These are phyloP conservation scores for Tagetes erecta DNA, from an alignment of 129 eudicot species.

Conservation along the genomic window DNA sequence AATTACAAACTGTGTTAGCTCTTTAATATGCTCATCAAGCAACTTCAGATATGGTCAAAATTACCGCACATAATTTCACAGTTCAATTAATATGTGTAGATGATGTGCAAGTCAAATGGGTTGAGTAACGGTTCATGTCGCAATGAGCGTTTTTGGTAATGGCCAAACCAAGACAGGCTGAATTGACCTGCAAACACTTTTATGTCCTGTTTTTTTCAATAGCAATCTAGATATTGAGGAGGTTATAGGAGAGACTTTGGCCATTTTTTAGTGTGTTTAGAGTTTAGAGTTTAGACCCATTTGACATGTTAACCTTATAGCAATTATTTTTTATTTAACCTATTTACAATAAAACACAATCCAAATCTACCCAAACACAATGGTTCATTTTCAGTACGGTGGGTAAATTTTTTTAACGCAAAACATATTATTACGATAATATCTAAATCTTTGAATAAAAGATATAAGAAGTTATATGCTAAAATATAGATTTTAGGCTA, in stretches of 20 bases:
- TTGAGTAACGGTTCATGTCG: background rate
- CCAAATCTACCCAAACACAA: background rate
- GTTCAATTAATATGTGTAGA: background rate
- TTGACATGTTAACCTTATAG: background rate
- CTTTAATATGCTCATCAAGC: slow-evolving; percentile 2
- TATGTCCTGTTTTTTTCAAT: background rate
- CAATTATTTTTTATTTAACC: background rate
- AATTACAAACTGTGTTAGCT: slow-evolving; percentile 9
- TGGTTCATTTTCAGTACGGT: background rate
- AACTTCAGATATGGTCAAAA: slow-evolving; percentile 8
- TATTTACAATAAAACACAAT: background rate
- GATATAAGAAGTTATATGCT: background rate
- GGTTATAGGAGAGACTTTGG: background rate
- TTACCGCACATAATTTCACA: background rate
- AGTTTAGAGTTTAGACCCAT: background rate
- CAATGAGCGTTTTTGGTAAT: background rate
- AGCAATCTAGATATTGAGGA: background rate
- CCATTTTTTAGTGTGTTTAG: background rate
- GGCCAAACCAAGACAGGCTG: background rate
- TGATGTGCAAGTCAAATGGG: background rate
- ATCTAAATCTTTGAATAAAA: slow-evolving; percentile 1
- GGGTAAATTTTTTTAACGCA: too few species aligned
- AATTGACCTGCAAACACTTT: background rate
- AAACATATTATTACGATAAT: background rate
- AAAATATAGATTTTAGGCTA: background rate